Percentiles rank a stretch among this genome's conserved stretches.
phyloP scores from a whole-genome alignment of 768 basidiomycete genomes.

The Lactarius vividus region DNA sequence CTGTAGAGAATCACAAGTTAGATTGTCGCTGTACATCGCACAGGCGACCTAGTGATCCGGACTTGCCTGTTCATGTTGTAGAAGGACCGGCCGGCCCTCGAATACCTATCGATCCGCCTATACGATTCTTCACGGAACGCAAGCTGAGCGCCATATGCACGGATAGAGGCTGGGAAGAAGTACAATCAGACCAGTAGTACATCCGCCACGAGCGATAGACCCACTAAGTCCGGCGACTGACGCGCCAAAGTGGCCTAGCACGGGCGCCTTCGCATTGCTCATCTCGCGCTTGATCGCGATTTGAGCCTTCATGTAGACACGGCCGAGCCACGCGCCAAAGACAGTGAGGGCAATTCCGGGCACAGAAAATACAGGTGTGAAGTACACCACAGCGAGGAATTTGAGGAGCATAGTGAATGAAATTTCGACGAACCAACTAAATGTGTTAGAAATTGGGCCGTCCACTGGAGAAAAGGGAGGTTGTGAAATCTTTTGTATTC shows the following conservation, averaged over 20 bases:
- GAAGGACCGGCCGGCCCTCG: constrained; percentile 41
- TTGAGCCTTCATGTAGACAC: constrained; percentile 55
- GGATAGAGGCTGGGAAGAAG: constrained; percentile 40
- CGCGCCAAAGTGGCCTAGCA: constrained; percentile 51
- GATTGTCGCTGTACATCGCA: not conserved
- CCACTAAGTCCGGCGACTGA: constrained; percentile 49
- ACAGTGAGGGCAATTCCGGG: constrained; percentile 38
- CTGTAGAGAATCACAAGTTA: constrained; percentile 27
- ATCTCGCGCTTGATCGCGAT: constrained; percentile 55
- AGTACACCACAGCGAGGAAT: constrained; percentile 37
- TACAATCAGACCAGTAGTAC: not conserved
- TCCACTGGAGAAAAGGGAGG: constrained; percentile 33
- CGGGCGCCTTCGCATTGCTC: constrained; percentile 49
- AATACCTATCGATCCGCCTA: constrained; percentile 47
- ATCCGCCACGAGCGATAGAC: constrained; percentile 7
- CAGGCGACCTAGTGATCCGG: not conserved
- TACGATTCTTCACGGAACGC: constrained; percentile 43
- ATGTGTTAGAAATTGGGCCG: constrained; percentile 33
- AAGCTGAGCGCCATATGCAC: constrained; percentile 54
- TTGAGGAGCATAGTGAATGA: constrained; percentile 37
- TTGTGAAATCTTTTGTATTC: not conserved
- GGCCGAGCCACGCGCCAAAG: constrained; percentile 44
- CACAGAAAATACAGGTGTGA: constrained; percentile 41
- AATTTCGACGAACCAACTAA: constrained; percentile 35
- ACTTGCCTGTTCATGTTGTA: constrained; percentile 48